A percentile compares a stretch with the other conserved stretches of the same genome.
Conservation (phyloP, 768 basidiomycete species). For the Tricholoma matsutake region DNA sequence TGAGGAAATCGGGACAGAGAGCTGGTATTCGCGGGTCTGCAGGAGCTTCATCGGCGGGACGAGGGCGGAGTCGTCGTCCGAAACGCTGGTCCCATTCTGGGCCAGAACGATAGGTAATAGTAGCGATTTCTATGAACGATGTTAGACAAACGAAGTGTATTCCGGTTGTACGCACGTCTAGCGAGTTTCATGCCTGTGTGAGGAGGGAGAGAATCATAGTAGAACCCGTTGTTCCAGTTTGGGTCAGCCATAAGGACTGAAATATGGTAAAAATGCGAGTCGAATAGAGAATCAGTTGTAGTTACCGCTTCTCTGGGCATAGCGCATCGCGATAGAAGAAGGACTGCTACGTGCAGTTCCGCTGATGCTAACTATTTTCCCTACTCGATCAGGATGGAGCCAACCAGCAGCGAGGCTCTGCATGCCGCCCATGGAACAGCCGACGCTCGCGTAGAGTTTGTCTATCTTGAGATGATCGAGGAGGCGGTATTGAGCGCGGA, state of each 20-base stretch:
- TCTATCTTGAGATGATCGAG: slow-evolving; percentile 82
- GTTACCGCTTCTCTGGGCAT: slow-evolving; percentile 90
- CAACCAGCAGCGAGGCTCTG: slow-evolving; percentile 95
- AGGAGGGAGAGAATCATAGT: slow-evolving; percentile 92
- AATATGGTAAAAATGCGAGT: background rate
- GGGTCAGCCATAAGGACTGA: slow-evolving; percentile 99
- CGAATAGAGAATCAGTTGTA: background rate
- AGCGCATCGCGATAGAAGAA: slow-evolving; percentile 91
- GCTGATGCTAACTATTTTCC: slow-evolving; percentile 90
- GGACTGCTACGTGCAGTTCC: slow-evolving; percentile 93
- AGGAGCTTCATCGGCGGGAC: slow-evolving; percentile 34
- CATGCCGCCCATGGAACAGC: slow-evolving; percentile 98
- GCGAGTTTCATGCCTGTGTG: slow-evolving; percentile 99
- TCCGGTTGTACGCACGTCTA: slow-evolving; percentile 54
- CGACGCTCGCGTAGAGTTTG: slow-evolving; percentile 89
- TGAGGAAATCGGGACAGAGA: slow-evolving; percentile 95
- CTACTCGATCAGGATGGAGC: slow-evolving; percentile 85
- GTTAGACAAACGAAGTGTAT: background rate
- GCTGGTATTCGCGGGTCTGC: slow-evolving; percentile 53
- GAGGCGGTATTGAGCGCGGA: slow-evolving; percentile 84
- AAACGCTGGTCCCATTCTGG: slow-evolving; percentile 99
- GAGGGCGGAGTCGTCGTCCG: slow-evolving; percentile 64
- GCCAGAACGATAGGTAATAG: slow-evolving; percentile 97
- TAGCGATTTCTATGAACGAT: slow-evolving; percentile 80
- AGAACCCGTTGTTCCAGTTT: slow-evolving; percentile 99